Conservation (phyloP, 164 flowering plant species). For the Echeveria elegans region DNA sequence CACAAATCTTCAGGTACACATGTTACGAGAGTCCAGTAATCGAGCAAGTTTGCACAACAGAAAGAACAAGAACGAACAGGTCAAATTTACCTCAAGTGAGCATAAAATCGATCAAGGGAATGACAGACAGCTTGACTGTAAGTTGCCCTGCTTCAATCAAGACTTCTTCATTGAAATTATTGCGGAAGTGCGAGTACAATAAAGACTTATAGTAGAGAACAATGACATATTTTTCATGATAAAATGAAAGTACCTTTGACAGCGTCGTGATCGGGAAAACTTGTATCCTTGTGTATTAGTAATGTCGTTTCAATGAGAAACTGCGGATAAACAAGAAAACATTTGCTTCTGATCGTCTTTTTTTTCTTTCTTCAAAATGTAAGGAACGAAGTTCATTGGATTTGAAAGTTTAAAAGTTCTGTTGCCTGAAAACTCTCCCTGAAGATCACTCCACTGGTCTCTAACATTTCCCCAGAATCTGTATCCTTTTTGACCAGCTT, state of each 20-base stretch:
- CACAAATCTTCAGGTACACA: no score
- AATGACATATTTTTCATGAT: no score
- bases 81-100: neutral
- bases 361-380: slow-evolving; percentile 4
- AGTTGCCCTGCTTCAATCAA: neutral
- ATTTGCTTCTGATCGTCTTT: no score
- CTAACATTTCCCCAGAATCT: slow-evolving; percentile 80
- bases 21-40: neutral
- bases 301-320: no score
- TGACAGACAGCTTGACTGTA: neutral
- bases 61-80: neutral
- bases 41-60: neutral
- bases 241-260: no score
- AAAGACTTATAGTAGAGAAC: neutral
- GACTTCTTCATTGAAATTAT: neutral
- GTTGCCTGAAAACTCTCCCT: slow-evolving; percentile 55
- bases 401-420: slow-evolving; percentile 80
- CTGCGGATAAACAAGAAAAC: no score
- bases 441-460: slow-evolving; percentile 86
- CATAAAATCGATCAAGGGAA: neutral
- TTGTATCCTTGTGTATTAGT: no score
- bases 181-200: neutral
- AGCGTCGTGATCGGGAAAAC: no score
- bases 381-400: slow-evolving; percentile 87
- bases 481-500: slow-evolving; percentile 54